Evolutionary conservation across 2,329 filamentous ascomycete genomes (phyloP).

Genomic region (Plenodomus tracheiphilus): DNA sequence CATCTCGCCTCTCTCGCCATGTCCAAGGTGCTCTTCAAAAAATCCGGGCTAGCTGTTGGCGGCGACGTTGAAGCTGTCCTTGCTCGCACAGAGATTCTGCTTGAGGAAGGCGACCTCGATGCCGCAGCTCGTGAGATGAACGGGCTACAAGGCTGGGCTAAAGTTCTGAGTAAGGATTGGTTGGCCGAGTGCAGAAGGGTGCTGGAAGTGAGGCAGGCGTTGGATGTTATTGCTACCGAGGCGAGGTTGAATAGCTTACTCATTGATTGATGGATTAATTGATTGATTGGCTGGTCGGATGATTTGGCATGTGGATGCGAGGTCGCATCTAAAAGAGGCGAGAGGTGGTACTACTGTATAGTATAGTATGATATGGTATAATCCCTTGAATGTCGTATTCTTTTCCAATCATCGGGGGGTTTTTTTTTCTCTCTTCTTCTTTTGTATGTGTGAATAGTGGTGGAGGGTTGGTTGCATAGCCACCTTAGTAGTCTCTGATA

Average conservation of each 20-base stretch:
- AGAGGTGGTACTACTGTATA: too few species aligned
- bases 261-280: conserved; percentile 73
- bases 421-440: too few species aligned
- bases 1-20: conserved; percentile 89
- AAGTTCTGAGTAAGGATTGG: conserved; percentile 94
- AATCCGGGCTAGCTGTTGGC: conserved; percentile 73
- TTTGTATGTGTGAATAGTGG: too few species aligned
- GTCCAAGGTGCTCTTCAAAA: conserved; percentile 95
- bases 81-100: conserved; percentile 81
- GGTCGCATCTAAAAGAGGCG: too few species aligned
- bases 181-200: conserved; percentile 86
- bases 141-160: conserved; percentile 87
- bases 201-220: conserved; percentile 91
- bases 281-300: too few species aligned
- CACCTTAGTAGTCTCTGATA: too few species aligned
- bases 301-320: too few species aligned
- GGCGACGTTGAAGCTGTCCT: conserved; percentile 94
- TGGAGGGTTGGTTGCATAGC: too few species aligned
- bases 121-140: conserved; percentile 95
- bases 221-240: conserved; percentile 93
- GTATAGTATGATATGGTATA: too few species aligned
- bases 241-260: conserved; percentile 85
- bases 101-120: conserved; percentile 93
- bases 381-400: too few species aligned
- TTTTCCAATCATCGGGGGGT: too few species aligned